These are phyloP conservation scores for Combretum micranthum DNA, from an alignment of 345 rosid genomes.

Conservation along the genomic window DNA sequence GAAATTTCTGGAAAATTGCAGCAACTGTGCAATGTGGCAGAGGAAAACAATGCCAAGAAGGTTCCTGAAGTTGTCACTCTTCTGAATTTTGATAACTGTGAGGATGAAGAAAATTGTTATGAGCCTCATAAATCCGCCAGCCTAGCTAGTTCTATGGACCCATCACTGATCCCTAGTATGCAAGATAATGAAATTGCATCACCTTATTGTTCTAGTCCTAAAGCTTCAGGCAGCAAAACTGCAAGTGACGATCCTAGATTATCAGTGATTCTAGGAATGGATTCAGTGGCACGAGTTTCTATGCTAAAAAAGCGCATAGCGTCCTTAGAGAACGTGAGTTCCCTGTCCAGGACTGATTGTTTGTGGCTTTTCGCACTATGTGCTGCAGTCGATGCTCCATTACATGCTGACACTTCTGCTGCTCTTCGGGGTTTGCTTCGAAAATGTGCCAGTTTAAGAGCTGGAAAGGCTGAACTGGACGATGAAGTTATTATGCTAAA, in stretches of 20 bases:
- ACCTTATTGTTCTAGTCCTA: not conserved
- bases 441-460: constrained; percentile 70
- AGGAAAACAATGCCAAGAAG: constrained; percentile 12
- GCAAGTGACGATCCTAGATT: constrained; percentile 27
- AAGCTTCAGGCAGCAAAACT: constrained; percentile 12
- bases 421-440: constrained; percentile 58
- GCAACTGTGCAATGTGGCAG: constrained; percentile 8
- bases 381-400: constrained; percentile 68
- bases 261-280: constrained; percentile 52
- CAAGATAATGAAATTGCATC: not conserved
- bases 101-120: not conserved
- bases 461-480: constrained; percentile 47
- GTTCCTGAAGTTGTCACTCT: constrained; percentile 11
- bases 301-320: constrained; percentile 56
- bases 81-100: not conserved
- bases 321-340: constrained; percentile 30
- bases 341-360: constrained; percentile 39
- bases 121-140: not conserved
- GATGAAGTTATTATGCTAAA: constrained; percentile 72
- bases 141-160: not conserved
- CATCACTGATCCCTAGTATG: too few species aligned
- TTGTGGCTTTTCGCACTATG: constrained; percentile 73
- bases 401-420: constrained; percentile 64
- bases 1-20: constrained; percentile 13
- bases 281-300: constrained; percentile 57